Base-by-base conservation (phyloP, 768 basidiomycete genomes). In the Leccinum arenicola region DNA sequence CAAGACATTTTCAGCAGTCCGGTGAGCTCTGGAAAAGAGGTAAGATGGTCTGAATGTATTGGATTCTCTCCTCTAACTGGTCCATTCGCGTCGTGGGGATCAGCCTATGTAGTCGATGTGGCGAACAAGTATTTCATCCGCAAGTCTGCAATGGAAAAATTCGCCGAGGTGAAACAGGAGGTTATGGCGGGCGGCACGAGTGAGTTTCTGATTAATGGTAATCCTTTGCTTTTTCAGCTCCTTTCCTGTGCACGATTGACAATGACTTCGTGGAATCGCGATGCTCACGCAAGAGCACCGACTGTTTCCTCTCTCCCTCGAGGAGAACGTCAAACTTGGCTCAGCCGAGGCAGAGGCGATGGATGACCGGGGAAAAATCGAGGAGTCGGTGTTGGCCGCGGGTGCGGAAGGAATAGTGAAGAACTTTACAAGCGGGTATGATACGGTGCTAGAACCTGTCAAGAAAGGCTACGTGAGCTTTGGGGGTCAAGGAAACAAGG, bases 251-350 rank as follows among this genome's bases (percentile, higher is more conserved):
- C 33, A 15, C n/a, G 17, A 36, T 25, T 64, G 21, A 60, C 36
- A 17, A 9, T 47, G 31, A 25, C 50, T 17, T n/a, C 31, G 15
- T 4, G 67, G 73, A 3, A 81, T 75, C 33, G 77, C 80, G 3
- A 76, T 76, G 51, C 68, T 83, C 3, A 71, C 72, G 1, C 82
- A 82, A 61, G 68, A 76, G 5, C 78, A 75, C 56, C 61, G 63
- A 7, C 54, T 78, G 4, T 75, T 74, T 55, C 76, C 76, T 1
- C 61, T 80, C 5, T 73, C 76, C 1, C 52, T 80, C 17, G 57
- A 63, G 48, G 80, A 80, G 55, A 81, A 79, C 55, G 72, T 80
- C 25, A 73, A 68, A 29, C 59, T 81, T 10, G 77, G 77, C 23
- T 55, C 67, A 1, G 61, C 61, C 1, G 52, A 61, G 3, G 31